A percentile compares a stretch with the other conserved stretches of the same genome.
These are phyloP conservation scores for Iris macrosiphon DNA, from an alignment of 106 monocot genomes.

Conservation along the genomic window DNA sequence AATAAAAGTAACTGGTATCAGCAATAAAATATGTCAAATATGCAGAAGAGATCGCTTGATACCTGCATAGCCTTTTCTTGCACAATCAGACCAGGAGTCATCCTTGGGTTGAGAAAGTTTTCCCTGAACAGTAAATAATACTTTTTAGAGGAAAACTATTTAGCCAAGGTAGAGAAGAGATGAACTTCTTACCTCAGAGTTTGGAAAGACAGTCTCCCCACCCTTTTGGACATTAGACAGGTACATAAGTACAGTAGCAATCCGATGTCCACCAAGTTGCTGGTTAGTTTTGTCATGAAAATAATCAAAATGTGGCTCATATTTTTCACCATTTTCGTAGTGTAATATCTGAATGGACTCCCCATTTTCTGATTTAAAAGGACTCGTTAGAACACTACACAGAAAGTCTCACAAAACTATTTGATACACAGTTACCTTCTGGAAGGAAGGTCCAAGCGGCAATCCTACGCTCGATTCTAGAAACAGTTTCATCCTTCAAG, in stretches of 20 bases:
- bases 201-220: slow-evolving; percentile 79
- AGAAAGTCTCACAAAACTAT: too few relatives aligned
- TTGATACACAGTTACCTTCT: slow-evolving; percentile 36
- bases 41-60: too few relatives aligned
- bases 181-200: slow-evolving; percentile 37
- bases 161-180: background rate
- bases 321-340: slow-evolving; percentile 72
- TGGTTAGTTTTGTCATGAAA: slow-evolving; percentile 64
- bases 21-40: too few relatives aligned
- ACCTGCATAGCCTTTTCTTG: slow-evolving; percentile 74
- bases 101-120: slow-evolving; percentile 49
- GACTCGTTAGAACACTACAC: too few relatives aligned
- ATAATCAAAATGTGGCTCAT: slow-evolving; percentile 79
- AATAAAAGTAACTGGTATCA: too few relatives aligned
- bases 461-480: slow-evolving; percentile 65
- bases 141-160: background rate
- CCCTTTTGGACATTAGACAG: slow-evolving; percentile 69
- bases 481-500: slow-evolving; percentile 64
- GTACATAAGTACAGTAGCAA: slow-evolving; percentile 86
- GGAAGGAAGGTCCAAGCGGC: slow-evolving; percentile 95
- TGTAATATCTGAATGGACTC: slow-evolving; percentile 66
- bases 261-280: slow-evolving; percentile 51
- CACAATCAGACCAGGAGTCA: slow-evolving; percentile 75
- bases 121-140: slow-evolving; percentile 25
- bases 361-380: slow-evolving; percentile 66